A percentile compares a stretch with the other conserved stretches of the same genome.
Conservation (phyloP, 306 rosid species). For the Begonia masoniana region DNA sequence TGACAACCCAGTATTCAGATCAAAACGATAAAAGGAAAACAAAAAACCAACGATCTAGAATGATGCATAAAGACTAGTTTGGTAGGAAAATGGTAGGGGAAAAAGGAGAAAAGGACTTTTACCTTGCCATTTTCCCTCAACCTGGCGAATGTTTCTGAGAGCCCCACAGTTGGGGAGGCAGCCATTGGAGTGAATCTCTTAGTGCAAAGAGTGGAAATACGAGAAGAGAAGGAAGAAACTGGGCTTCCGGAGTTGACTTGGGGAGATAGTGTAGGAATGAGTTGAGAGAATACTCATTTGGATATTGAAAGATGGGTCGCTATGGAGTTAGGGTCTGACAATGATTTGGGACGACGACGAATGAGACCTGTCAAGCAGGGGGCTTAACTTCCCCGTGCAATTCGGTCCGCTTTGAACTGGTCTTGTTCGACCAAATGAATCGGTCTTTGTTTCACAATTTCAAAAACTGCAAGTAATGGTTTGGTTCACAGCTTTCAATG, state of each 20-base stretch:
- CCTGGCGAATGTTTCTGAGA: constrained; percentile 60
- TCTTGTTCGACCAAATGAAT: no score
- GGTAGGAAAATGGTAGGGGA: not conserved
- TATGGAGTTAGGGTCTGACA: no score
- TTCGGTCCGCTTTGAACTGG: no score
- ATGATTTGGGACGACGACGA: no score
- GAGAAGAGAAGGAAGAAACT: constrained; percentile 16
- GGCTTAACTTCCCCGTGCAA: no score
- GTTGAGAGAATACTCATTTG: no score
- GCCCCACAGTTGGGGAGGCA: constrained; percentile 39
- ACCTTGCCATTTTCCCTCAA: constrained; percentile 61
- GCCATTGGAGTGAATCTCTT: constrained; percentile 44
- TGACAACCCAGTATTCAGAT: not conserved
- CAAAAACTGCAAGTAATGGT: no score
- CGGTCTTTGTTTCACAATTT: no score
- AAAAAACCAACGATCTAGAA: not conserved
- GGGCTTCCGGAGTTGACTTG: constrained; percentile 2
- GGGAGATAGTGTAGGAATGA: no score
- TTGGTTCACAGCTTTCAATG: no score
- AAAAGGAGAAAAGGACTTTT: constrained; percentile 6
- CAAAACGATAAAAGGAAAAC: not conserved
- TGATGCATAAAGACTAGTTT: not conserved
- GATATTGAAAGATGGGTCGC: no score
- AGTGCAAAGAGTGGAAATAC: constrained; percentile 15
- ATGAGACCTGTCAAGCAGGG: no score